Percentiles rank a stretch among this genome's conserved stretches.
These are phyloP conservation scores for Tolypocladium album DNA, from an alignment of 2,329 filamentous ascomycete genomes.

Conservation along the genomic window DNA sequence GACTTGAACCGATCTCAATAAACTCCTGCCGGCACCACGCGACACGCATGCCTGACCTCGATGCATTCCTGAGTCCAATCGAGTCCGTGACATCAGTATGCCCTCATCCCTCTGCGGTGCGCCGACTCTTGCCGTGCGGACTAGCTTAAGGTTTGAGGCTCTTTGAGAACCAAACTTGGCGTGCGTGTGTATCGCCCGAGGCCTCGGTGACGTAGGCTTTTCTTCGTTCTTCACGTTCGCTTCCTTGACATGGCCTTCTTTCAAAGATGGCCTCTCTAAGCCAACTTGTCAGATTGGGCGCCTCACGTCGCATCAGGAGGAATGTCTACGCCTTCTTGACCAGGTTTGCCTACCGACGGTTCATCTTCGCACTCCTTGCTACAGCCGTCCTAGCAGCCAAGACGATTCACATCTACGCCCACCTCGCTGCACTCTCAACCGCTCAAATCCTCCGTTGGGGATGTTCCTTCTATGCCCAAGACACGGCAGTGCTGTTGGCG, in stretches of 20 bases:
- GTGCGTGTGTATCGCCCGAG: too few species aligned
- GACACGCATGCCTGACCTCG: too few species aligned
- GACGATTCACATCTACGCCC: not conserved
- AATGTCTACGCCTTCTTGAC: not conserved
- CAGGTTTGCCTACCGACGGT: not conserved
- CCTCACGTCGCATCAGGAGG: not conserved
- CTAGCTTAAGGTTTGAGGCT: too few species aligned
- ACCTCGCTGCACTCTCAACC: not conserved
- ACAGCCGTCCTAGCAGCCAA: not conserved
- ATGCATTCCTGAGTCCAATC: too few species aligned
- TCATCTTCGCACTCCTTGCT: not conserved
- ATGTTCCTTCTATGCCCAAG: not conserved
- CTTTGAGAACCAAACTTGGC: too few species aligned
- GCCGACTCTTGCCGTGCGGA: too few species aligned
- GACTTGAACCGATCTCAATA: too few species aligned
- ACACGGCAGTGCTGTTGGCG: not conserved
- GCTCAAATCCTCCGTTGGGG: not conserved
- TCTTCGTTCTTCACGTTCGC: too few species aligned
- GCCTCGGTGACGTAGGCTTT: too few species aligned
- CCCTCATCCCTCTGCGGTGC: too few species aligned
- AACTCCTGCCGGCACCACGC: too few species aligned
- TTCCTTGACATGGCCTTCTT: not conserved
- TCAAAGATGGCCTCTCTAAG: not conserved
- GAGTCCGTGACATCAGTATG: too few species aligned
- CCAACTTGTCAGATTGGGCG: not conserved